phyloP scores from a whole-genome alignment of 2,329 filamentous ascomycete genomes.

The Diaporthe caulivora region DNA sequence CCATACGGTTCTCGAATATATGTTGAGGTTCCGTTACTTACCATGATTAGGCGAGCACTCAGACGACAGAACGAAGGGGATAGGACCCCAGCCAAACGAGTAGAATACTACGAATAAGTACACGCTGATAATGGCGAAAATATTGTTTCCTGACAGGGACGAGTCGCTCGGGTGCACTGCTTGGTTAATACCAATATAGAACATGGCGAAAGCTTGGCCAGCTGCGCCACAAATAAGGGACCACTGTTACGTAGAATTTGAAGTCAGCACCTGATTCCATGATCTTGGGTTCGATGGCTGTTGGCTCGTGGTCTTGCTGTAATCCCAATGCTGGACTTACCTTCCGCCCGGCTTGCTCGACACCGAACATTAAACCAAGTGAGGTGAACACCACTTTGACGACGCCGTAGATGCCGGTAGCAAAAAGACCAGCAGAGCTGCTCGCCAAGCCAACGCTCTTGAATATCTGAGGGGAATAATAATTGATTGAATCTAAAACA shows the following conservation, averaged over 20 bases:
- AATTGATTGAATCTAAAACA: constrained; percentile 65
- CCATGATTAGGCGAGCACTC: constrained; percentile 45
- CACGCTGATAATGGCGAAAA: constrained; percentile 56
- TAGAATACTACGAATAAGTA: constrained; percentile 59
- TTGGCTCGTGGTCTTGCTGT: not conserved
- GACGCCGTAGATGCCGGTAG: constrained; percentile 80
- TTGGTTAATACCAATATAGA: constrained; percentile 55
- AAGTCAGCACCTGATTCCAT: constrained; percentile 52
- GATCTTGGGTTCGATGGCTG: not conserved
- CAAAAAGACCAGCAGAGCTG: constrained; percentile 72
- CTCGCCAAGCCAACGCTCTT: constrained; percentile 70
- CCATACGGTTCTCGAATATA: too few species aligned
- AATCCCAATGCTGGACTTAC: not conserved
- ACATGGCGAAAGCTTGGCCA: constrained; percentile 56
- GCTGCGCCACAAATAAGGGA: constrained; percentile 59
- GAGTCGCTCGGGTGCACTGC: constrained; percentile 45
- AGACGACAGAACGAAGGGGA: constrained; percentile 45
- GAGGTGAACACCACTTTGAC: constrained; percentile 69
- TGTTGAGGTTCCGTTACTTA: not conserved
- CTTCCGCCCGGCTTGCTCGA: constrained; percentile 39
- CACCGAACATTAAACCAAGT: constrained; percentile 38
- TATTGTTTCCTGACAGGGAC: constrained; percentile 54
- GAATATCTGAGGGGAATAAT: constrained; percentile 71
- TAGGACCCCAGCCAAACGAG: constrained; percentile 47
- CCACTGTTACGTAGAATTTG: constrained; percentile 57